phyloP scores from a whole-genome alignment of 306 rosid species.

The Sicyos edulis region DNA sequence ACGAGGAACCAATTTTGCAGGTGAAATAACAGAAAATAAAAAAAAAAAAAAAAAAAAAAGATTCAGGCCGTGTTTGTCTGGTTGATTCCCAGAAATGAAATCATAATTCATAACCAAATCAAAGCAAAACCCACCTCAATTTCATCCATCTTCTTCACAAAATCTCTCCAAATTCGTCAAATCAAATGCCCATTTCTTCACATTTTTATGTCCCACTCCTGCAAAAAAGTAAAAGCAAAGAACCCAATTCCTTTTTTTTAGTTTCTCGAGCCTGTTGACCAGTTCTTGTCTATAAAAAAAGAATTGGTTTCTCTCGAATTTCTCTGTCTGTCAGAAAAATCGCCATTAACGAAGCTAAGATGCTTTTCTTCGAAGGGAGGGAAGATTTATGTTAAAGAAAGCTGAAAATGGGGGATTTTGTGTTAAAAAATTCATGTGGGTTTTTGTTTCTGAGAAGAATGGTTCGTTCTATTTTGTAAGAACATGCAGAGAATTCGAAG shows the following conservation, averaged over 20 bases:
- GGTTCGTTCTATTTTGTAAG: constrained; percentile 19
- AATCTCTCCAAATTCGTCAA: not conserved
- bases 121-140: constrained; percentile 2
- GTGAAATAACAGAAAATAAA: constrained; percentile 13
- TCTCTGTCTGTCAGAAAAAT: constrained; percentile 10
- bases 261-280: constrained; percentile 18
- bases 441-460: constrained; percentile 4
- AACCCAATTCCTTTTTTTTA: not conserved
- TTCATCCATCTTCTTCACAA: not conserved
- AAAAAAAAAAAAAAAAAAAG: not conserved
- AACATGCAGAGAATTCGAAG: constrained; percentile 14
- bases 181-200: not conserved
- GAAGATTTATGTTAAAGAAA: not conserved
- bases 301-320: not conserved
- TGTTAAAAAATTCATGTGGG: not conserved
- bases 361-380: not conserved
- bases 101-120: not conserved
- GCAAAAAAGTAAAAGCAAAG: constrained; percentile 4
- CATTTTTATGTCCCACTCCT: not conserved
- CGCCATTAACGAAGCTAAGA: constrained; percentile 17
- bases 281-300: not conserved
- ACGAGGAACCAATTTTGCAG: constrained; percentile 12
- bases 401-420: constrained; percentile 6
- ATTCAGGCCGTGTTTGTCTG: not conserved
- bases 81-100: not conserved